A percentile compares a stretch with the other conserved stretches of the same genome.
phyloP scores from a whole-genome alignment of 768 basidiomycete genomes.

The Boletus reticuloceps region DNA sequence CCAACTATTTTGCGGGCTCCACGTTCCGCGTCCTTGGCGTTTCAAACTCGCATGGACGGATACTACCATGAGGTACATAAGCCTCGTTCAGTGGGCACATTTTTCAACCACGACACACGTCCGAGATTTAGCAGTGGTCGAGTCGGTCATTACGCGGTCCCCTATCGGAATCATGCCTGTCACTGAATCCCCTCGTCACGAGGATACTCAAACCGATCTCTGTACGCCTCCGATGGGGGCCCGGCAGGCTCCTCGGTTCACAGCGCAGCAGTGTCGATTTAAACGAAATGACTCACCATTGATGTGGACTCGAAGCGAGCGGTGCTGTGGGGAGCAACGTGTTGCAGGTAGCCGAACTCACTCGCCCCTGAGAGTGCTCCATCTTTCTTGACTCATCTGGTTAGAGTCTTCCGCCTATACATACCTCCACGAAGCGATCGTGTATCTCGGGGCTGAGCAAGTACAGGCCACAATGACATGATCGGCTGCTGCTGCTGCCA shows the following conservation, averaged over 20 bases:
- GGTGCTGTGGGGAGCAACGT: too few species aligned
- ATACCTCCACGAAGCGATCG: neutral
- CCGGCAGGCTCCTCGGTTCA: neutral
- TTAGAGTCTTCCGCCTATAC: neutral
- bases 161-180: neutral
- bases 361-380: too few species aligned
- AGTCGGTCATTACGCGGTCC: neutral
- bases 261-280: neutral
- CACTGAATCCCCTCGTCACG: neutral
- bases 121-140: neutral
- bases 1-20: neutral
- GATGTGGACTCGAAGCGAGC: too few species aligned
- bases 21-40: slow-evolving; percentile 1
- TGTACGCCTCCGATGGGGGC: too few species aligned
- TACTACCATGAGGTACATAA: neutral
- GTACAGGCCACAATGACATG: too few species aligned
- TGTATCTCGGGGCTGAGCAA: too few species aligned
- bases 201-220: neutral
- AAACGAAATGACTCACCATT: too few species aligned
- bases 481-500: too few species aligned
- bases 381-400: neutral
- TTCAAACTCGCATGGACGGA: slow-evolving; percentile 3
- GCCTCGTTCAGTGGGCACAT: neutral
- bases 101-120: neutral
- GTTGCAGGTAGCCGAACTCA: neutral